These are phyloP conservation scores for Russula sp. DNA, from an alignment of 768 basidiomycete genomes.

Conservation along the genomic window DNA sequence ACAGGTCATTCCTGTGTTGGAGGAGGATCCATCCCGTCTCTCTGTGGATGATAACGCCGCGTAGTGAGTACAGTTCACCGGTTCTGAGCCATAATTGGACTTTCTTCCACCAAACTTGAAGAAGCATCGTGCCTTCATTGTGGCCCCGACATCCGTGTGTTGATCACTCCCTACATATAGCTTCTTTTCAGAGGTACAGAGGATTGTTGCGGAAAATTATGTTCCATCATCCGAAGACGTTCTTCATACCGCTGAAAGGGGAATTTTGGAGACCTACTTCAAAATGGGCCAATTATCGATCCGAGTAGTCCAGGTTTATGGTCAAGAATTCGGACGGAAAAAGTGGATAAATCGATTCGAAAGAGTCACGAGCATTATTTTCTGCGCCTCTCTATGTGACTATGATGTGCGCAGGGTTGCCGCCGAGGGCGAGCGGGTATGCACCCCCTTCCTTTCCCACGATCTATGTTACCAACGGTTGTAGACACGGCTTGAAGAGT, in stretches of 20 bases:
- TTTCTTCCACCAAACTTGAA: not conserved
- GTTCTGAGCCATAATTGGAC: too few species aligned
- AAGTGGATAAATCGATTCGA: constrained; percentile 58
- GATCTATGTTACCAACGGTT: not conserved
- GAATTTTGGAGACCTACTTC: constrained; percentile 80
- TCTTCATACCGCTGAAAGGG: constrained; percentile 72
- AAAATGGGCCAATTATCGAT: constrained; percentile 39
- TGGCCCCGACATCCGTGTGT: not conserved
- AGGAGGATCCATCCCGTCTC: not conserved
- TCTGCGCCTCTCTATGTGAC: constrained; percentile 70
- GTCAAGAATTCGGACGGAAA: constrained; percentile 51
- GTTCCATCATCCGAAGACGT: constrained; percentile 83
- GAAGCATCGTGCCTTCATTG: not conserved
- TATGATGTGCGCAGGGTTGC: constrained; percentile 58
- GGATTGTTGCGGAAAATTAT: constrained; percentile 77
- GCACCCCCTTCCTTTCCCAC: constrained; percentile 9
- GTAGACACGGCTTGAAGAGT: constrained; percentile 48
- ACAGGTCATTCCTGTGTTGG: constrained; percentile 41
- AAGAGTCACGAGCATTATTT: constrained; percentile 64
- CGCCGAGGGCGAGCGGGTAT: not conserved
- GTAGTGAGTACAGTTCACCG: constrained; percentile 19
- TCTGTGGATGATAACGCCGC: constrained; percentile 5
- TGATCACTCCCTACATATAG: constrained; percentile 43
- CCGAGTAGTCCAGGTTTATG: constrained; percentile 71
- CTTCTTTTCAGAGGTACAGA: constrained; percentile 79